Evolutionary conservation across 371 early-diverging fungal species (phyloP).

Genomic region (Lichtheimia hyalospora): DNA sequence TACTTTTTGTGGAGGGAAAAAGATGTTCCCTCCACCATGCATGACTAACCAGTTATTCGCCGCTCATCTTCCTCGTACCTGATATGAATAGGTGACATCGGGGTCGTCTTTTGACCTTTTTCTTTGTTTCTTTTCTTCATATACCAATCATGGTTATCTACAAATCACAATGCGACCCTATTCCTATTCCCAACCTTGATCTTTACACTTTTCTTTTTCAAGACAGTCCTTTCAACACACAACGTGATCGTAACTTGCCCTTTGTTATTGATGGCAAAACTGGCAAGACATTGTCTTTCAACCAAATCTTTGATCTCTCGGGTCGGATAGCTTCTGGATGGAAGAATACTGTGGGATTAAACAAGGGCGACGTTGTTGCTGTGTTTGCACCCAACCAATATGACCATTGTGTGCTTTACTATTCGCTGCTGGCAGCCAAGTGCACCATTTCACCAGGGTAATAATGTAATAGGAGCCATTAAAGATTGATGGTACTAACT

Average conservation of each 20-base stretch:
- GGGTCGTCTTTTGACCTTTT: too few relatives aligned
- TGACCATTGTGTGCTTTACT: constrained; percentile 39
- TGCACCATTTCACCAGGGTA: constrained; percentile 44
- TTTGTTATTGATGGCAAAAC: constrained; percentile 63
- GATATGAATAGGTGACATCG: too few relatives aligned
- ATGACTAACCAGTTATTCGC: too few relatives aligned
- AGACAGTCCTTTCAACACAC: constrained; percentile 31
- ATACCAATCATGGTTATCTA: constrained; percentile 31
- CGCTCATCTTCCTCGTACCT: too few relatives aligned
- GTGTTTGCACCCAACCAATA: constrained; percentile 70
- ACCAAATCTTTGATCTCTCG: constrained; percentile 51
- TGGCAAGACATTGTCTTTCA: constrained; percentile 58
- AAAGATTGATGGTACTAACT: too few relatives aligned
- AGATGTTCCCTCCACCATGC: too few relatives aligned
- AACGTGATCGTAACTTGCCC: constrained; percentile 31
- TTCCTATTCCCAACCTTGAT: constrained; percentile 65
- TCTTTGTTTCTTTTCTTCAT: too few relatives aligned
- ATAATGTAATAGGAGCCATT: background rate
- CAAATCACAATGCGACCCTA: constrained; percentile 23
- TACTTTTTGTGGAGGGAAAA: too few relatives aligned
- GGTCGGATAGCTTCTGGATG: constrained; percentile 66
- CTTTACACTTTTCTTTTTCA: constrained; percentile 64
- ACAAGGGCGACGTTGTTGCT: constrained; percentile 73
- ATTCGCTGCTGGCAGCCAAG: constrained; percentile 40
- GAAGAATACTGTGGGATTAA: constrained; percentile 52